Conservation (phyloP, 1,284 basidiomycete species). For the Sanghuangporus sanghuang region DNA sequence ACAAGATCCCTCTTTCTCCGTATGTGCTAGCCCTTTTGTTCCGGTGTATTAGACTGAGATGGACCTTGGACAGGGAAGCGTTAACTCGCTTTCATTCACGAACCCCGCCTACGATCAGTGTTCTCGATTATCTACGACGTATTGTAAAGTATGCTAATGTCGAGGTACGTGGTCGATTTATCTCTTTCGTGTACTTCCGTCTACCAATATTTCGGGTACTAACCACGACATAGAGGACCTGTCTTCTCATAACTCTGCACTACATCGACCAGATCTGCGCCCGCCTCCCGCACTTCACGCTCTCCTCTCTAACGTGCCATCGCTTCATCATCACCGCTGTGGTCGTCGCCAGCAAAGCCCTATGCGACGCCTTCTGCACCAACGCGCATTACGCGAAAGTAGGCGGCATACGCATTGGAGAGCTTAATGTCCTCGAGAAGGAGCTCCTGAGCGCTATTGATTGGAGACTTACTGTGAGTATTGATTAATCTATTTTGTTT, state of each 20-base stretch:
- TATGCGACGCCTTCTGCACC: constrained; percentile 91
- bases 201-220: neutral
- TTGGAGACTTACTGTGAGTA: constrained; percentile 87
- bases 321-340: constrained; percentile 91
- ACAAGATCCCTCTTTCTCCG: constrained; percentile 82
- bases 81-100: constrained; percentile 93
- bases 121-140: constrained; percentile 86
- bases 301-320: constrained; percentile 92
- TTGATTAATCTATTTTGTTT: constrained; percentile 20
- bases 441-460: constrained; percentile 88
- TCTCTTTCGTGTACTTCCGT: neutral
- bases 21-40: constrained; percentile 33
- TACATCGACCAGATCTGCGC: constrained; percentile 95
- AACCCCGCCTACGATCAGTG: constrained; percentile 76
- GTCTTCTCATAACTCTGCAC: constrained; percentile 82
- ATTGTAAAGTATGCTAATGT: constrained; percentile 91
- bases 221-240: constrained; percentile 60
- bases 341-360: constrained; percentile 83
- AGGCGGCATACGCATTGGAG: constrained; percentile 83
- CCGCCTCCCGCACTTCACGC: constrained; percentile 79
- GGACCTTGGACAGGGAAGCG: constrained; percentile 50
- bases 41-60: neutral
- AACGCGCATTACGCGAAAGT: constrained; percentile 92
- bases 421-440: constrained; percentile 89
- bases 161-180: constrained; percentile 56